Conservation (phyloP, 164 flowering plant species). For the Echeveria elegans region DNA sequence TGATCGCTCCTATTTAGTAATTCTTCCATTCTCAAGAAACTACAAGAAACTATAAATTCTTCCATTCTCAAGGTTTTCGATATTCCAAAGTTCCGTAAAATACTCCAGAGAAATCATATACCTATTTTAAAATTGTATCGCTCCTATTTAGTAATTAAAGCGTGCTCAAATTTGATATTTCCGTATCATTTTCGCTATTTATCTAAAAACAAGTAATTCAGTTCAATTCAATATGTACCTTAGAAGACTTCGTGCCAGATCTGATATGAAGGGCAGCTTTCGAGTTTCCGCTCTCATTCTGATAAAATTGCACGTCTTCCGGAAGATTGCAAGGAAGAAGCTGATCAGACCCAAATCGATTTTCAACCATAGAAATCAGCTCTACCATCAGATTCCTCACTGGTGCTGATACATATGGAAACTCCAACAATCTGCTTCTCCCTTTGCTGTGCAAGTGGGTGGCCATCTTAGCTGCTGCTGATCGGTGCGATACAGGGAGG, state of each 20-base stretch:
- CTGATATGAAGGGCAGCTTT: constrained; percentile 51
- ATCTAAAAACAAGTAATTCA: too few relatives aligned
- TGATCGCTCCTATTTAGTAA: too few relatives aligned
- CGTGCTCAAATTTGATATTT: too few relatives aligned
- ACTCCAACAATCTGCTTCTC: constrained; percentile 29
- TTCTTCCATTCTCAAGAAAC: too few relatives aligned
- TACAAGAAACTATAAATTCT: too few relatives aligned
- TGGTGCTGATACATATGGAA: constrained; percentile 45
- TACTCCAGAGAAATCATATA: too few relatives aligned
- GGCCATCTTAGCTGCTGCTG: neutral
- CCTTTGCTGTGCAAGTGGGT: constrained; percentile 11
- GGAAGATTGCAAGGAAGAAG: constrained; percentile 60
- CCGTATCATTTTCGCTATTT: too few relatives aligned
- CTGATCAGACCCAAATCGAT: constrained; percentile 32
- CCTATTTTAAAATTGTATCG: too few relatives aligned
- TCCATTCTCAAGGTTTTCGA: too few relatives aligned
- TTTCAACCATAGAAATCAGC: constrained; percentile 42
- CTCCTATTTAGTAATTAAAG: too few relatives aligned
- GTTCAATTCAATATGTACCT: too few relatives aligned
- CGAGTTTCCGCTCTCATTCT: constrained; percentile 33
- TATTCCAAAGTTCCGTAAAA: too few relatives aligned
- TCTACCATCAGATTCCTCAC: constrained; percentile 46
- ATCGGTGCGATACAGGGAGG: neutral
- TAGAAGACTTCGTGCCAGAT: constrained; percentile 35
- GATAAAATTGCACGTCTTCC: constrained; percentile 42